Conservation (phyloP, 805 yeast genomes). For the Spathaspora girioi region DNA sequence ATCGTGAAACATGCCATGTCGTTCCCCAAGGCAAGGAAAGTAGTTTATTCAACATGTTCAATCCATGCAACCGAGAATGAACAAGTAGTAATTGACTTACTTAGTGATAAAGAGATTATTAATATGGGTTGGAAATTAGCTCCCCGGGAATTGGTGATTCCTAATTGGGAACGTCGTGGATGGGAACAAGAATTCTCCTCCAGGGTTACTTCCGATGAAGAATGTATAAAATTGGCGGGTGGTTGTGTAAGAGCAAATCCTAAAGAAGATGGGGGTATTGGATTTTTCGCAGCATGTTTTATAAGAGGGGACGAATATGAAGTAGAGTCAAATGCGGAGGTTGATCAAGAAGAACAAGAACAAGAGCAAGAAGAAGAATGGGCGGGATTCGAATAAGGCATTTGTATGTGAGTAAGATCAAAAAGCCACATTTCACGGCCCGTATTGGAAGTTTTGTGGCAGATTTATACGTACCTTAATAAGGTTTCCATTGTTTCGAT, state of each 20-base stretch:
- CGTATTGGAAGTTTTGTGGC: not conserved
- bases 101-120: constrained; percentile 63
- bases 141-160: constrained; percentile 60
- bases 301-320: constrained; percentile 30
- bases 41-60: constrained; percentile 95
- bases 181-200: constrained; percentile 60
- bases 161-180: constrained; percentile 88
- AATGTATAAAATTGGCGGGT: constrained; percentile 52
- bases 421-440: not conserved
- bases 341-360: constrained; percentile 1
- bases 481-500: not conserved
- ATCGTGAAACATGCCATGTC: constrained; percentile 85
- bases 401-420: not conserved
- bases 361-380: constrained; percentile 12
- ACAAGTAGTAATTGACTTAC: constrained; percentile 76
- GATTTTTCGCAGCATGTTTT: constrained; percentile 94
- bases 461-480: not conserved
- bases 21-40: constrained; percentile 71
- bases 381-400: constrained; percentile 13
- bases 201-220: constrained; percentile 40
- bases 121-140: constrained; percentile 73
- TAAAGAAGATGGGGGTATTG: constrained; percentile 95
- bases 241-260: constrained; percentile 87
- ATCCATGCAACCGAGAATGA: constrained; percentile 93
- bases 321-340: not conserved